A percentile compares a stretch with the other conserved stretches of the same genome.
phyloP scores from a whole-genome alignment of 192 early-diverging fungal species.

The Tieghemiomyces parasiticus region DNA sequence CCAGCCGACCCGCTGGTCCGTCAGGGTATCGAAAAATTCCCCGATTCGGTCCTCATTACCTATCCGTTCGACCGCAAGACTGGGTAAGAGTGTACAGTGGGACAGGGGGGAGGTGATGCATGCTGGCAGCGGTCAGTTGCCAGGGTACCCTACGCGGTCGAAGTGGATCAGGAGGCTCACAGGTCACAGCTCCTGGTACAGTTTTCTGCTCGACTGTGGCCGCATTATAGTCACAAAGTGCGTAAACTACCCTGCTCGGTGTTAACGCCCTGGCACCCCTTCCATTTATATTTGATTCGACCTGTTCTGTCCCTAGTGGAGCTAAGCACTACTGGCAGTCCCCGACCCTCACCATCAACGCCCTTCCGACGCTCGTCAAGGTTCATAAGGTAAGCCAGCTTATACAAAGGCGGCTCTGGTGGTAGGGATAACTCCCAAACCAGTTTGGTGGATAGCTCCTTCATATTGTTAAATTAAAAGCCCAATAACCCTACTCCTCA shows the following conservation, averaged over 20 bases:
- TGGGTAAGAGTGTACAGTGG: background rate
- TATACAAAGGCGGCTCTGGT: no score
- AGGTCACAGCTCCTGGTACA: background rate
- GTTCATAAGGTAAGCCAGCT: background rate
- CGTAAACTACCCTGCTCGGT: background rate
- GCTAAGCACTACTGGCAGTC: background rate
- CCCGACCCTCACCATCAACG: background rate
- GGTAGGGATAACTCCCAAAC: no score
- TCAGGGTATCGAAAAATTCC: no score
- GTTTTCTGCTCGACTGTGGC: background rate
- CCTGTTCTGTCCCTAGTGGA: background rate
- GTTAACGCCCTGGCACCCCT: background rate
- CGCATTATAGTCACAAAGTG: background rate
- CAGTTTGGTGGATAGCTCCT: background rate
- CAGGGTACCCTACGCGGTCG: no score
- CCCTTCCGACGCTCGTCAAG: background rate
- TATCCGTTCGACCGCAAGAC: background rate
- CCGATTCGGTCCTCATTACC: background rate
- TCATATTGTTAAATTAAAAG: background rate
- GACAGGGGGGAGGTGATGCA: no score
- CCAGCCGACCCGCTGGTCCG: no score
- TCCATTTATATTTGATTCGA: background rate
- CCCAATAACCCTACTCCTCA: background rate
- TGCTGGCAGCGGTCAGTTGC: no score
- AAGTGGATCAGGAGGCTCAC: no score